Percentiles rank a stretch among this genome's conserved stretches.
These are phyloP conservation scores for Kwoniella heveanensis DNA, from an alignment of 768 basidiomycete species.

Conservation along the genomic window DNA sequence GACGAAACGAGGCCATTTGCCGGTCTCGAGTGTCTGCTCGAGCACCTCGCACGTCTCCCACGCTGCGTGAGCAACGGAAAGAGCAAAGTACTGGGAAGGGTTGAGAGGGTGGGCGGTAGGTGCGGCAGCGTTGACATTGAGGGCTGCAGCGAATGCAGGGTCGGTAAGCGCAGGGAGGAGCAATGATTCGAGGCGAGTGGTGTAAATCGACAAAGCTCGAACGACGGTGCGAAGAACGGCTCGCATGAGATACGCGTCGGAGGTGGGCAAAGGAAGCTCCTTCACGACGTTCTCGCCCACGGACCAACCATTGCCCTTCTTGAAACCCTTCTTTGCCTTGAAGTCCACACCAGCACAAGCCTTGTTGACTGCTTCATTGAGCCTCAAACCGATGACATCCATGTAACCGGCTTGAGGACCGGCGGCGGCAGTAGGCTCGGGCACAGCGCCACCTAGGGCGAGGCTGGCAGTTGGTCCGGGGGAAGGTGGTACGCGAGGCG, in stretches of 20 bases:
- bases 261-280: slow-evolving; percentile 49
- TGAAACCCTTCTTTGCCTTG: slow-evolving; percentile 50
- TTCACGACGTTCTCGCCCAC: slow-evolving; percentile 54
- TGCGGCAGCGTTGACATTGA: slow-evolving; percentile 66
- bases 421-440: slow-evolving; percentile 25
- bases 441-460: slow-evolving; percentile 10
- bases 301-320: slow-evolving; percentile 50
- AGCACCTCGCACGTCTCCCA: slow-evolving; percentile 56
- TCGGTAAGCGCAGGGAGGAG: slow-evolving; percentile 76
- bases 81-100: slow-evolving; percentile 45
- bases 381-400: slow-evolving; percentile 51
- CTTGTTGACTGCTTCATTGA: slow-evolving; percentile 55
- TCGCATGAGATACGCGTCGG: slow-evolving; percentile 54
- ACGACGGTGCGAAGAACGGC: slow-evolving; percentile 53
- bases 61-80: slow-evolving; percentile 54
- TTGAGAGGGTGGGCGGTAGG: slow-evolving; percentile 44
- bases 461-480: slow-evolving; percentile 19
- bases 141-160: slow-evolving; percentile 70
- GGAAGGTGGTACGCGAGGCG: slow-evolving; percentile 34
- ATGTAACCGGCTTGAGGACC: slow-evolving; percentile 47
- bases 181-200: slow-evolving; percentile 71
- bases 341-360: slow-evolving; percentile 50
- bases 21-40: slow-evolving; percentile 51
- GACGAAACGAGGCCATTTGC: slow-evolving; percentile 52
- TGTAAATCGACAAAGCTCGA: slow-evolving; percentile 54